These are phyloP conservation scores for Chlorella sp. DNA, from an alignment of 139 green algal species.

Conservation along the genomic window DNA sequence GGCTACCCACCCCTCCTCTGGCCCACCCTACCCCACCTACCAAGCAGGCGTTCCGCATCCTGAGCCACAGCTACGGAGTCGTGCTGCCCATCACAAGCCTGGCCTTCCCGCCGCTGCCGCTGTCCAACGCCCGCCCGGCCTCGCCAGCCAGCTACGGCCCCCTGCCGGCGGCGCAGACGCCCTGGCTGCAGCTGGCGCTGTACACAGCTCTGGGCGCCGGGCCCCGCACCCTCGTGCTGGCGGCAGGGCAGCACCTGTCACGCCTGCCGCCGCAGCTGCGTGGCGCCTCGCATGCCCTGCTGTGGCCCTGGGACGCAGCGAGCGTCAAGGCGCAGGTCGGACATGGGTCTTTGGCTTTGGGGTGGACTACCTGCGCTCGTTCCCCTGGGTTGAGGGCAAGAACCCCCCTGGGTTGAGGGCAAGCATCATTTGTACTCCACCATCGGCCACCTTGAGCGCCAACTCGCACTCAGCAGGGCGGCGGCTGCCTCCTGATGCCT, in stretches of 20 bases:
- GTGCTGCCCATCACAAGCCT: conserved; percentile 79
- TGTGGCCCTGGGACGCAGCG: conserved; percentile 73
- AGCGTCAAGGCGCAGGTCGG: conserved; percentile 45
- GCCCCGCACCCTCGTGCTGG: conserved; percentile 68
- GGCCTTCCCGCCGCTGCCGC: conserved; percentile 70
- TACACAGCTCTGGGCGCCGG: conserved; percentile 62
- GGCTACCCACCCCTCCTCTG: too few relatives aligned
- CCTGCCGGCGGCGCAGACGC: conserved; percentile 57
- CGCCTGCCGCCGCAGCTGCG: conserved; percentile 62
- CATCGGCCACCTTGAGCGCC: too few relatives aligned
- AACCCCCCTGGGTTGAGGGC: too few relatives aligned
- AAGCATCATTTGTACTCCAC: too few relatives aligned
- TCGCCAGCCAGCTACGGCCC: conserved; percentile 72
- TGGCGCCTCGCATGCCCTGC: conserved; percentile 57
- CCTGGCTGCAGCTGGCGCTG: conserved; percentile 82
- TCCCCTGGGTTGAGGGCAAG: too few relatives aligned
- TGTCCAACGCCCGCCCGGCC: conserved; percentile 33
- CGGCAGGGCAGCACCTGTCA: conserved; percentile 69
- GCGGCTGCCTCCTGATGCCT: background rate
- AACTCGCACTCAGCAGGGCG: too few relatives aligned
- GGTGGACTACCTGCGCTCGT: too few relatives aligned
- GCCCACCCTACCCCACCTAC: too few relatives aligned
- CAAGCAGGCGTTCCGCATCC: conserved; percentile 57
- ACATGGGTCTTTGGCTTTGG: background rate
- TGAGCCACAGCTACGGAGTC: conserved; percentile 75